Conservation (phyloP, 2,329 filamentous ascomycete genomes). For the Macroventuria anomochaeta region DNA sequence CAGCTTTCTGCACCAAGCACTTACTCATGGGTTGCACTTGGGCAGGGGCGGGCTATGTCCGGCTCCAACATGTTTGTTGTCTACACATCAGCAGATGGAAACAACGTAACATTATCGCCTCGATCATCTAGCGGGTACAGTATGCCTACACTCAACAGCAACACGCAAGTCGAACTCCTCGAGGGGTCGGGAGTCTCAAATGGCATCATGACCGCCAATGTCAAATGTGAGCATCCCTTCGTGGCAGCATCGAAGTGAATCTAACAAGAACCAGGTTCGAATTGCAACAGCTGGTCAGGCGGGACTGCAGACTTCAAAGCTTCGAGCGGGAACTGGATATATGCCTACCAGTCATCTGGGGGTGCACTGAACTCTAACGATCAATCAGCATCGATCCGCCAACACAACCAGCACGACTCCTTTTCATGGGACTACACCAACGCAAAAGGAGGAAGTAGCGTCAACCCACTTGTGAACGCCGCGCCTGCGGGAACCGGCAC, state of each 20-base stretch:
- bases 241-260: neutral
- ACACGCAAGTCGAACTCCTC: conserved; percentile 57
- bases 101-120: conserved; percentile 65
- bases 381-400: conserved; percentile 50
- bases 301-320: conserved; percentile 59
- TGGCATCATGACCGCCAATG: conserved; percentile 62
- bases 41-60: conserved; percentile 62
- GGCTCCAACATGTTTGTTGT: conserved; percentile 66
- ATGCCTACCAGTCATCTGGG: conserved; percentile 54
- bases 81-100: conserved; percentile 59
- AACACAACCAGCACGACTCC: conserved; percentile 53
- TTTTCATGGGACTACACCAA: conserved; percentile 57
- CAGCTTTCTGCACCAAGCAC: conserved; percentile 61
- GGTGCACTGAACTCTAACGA: conserved; percentile 57
- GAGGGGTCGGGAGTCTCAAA: conserved; percentile 61
- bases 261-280: conserved; percentile 51
- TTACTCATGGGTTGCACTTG: conserved; percentile 63
- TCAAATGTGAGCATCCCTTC: conserved; percentile 54
- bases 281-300: conserved; percentile 60
- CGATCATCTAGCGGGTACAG: conserved; percentile 54
- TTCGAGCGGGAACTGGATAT: conserved; percentile 58
- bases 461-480: conserved; percentile 51
- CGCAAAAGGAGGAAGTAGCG: conserved; percentile 58
- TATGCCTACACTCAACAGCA: conserved; percentile 52
- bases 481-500: conserved; percentile 29